Percentiles rank a stretch among this genome's conserved stretches.
phyloP scores from a whole-genome alignment of 768 basidiomycete species.

The Leccinum boreale region DNA sequence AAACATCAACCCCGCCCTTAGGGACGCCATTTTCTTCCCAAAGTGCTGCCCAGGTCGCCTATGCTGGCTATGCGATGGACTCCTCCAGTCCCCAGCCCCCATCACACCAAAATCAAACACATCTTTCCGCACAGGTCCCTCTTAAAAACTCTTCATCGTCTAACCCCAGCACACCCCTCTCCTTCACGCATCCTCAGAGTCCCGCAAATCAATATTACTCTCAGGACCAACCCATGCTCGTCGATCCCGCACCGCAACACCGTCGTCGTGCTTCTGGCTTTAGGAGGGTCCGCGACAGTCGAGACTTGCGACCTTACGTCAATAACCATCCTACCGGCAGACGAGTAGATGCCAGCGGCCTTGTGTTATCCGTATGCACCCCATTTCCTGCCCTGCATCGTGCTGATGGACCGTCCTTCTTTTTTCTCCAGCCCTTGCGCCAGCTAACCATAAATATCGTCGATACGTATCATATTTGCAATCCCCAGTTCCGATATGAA shows the following conservation, averaged over 20 bases:
- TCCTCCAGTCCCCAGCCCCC: slow-evolving; percentile 61
- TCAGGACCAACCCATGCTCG: slow-evolving; percentile 67
- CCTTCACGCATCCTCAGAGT: slow-evolving; percentile 54
- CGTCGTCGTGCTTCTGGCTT: slow-evolving; percentile 75
- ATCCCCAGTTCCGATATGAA: slow-evolving; percentile 93
- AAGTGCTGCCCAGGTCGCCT: slow-evolving; percentile 38
- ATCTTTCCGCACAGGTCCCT: slow-evolving; percentile 47
- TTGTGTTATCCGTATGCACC: slow-evolving; percentile 74
- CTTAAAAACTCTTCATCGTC: slow-evolving; percentile 53
- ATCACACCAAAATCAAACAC: slow-evolving; percentile 45
- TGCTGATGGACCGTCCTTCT: slow-evolving; percentile 3
- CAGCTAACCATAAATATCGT: slow-evolving; percentile 83
- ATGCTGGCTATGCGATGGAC: slow-evolving; percentile 59
- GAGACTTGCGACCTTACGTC: slow-evolving; percentile 75
- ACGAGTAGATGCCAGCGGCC: slow-evolving; percentile 72
- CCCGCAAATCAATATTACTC: slow-evolving; percentile 54
- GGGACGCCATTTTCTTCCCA: slow-evolving; percentile 58
- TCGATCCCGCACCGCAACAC: slow-evolving; percentile 55
- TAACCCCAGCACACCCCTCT: slow-evolving; percentile 70
- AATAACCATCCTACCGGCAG: slow-evolving; percentile 62
- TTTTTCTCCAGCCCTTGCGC: slow-evolving; percentile 45
- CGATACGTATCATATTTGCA: slow-evolving; percentile 92
- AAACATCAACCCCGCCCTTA: slow-evolving; percentile 45
- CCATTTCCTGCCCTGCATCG: slow-evolving; percentile 1
- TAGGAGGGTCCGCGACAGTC: slow-evolving; percentile 68